Base-by-base conservation (phyloP, 805 yeast genomes). In the Schizosaccharomyces osmophilus region DNA sequence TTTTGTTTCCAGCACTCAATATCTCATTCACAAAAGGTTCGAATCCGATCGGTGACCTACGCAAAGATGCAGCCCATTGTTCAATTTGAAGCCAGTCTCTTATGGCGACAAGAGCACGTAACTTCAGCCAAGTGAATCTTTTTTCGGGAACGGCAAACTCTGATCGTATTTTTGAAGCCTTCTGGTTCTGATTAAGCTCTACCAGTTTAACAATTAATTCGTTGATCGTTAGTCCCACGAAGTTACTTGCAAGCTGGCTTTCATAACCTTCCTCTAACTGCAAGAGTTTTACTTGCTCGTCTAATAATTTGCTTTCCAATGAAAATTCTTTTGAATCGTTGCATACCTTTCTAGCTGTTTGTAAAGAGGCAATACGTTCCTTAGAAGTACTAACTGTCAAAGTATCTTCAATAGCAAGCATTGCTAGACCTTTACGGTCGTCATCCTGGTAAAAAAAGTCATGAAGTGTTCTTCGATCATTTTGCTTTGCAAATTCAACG, bases 1-100 rank as follows among this genome's bases (percentile, higher is more conserved):
- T 73, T 48, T 75, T 71, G 41, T 83, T 82, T 0, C 82, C 85
- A 3, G 77, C 73, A 62, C 74, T 75, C 51, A 78, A 66, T 48
- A 83, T 76, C 48, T 79, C 78, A 17, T 77, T 73, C 62, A 75
- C 84, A 64, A 87, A 82, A 0, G 84, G 82, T 63, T 75, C 77
- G 63, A 82, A 83, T 0, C 90, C 88, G 54, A 87, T 84, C 0
- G 86, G 84, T 0, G 93, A 80, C 64, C 79, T 82, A 57, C 73
- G 75, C 9, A 70, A 48, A 1, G 71, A 68, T 2, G 72, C 74
- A 0, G 82, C 78, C 66, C 81, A 77, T 39, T 78, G 77, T 64
- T 75, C 77, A 39, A 86, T 68, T 48, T 78, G 80, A 22, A 79
- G 81, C 72, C 80, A 83, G 55, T 79, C 78, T 5, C 78, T 74